These are phyloP conservation scores for Aspergillus sp. DNA, from an alignment of 2,329 filamentous ascomycete genomes.

Conservation along the genomic window DNA sequence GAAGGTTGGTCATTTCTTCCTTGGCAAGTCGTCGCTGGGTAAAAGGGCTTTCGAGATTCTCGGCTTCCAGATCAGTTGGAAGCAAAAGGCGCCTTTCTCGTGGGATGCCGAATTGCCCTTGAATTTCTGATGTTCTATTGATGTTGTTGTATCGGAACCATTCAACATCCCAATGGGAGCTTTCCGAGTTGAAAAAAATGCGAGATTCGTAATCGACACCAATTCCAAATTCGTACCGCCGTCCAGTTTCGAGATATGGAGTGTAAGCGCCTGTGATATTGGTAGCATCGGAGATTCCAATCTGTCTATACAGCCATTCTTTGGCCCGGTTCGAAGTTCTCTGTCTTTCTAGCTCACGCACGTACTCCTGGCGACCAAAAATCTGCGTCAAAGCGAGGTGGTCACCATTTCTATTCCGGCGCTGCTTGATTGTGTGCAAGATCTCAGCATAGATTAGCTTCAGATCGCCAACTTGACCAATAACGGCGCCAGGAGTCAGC, in stretches of 20 bases:
- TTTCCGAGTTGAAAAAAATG: conserved; percentile 44
- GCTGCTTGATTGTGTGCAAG: conserved; percentile 31
- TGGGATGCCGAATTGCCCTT: conserved; percentile 32
- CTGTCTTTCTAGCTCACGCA: conserved; percentile 40
- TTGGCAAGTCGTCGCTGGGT: conserved; percentile 22
- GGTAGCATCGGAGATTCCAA: conserved; percentile 33
- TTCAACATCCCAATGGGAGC: conserved; percentile 35
- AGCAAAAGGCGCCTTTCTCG: conserved; percentile 34
- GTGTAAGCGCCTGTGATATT: conserved; percentile 33
- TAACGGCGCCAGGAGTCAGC: conserved; percentile 45
- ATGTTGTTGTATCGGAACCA: conserved; percentile 38
- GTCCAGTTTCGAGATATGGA: conserved; percentile 26
- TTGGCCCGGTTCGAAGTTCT: conserved; percentile 27
- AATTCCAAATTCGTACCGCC: conserved; percentile 47
- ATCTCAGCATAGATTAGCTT: conserved; percentile 42
- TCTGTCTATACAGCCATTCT: conserved; percentile 32
- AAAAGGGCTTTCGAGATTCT: conserved; percentile 29
- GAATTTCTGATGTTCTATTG: conserved; percentile 28
- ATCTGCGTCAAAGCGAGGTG: conserved; percentile 49
- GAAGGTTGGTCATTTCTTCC: conserved; percentile 23
- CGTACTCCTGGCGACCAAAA: conserved; percentile 50
- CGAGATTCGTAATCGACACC: conserved; percentile 49
- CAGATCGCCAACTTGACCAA: conserved; percentile 49
- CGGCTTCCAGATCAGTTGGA: conserved; percentile 30
- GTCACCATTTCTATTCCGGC: conserved; percentile 32